Conservation (phyloP, 306 rosid species). For the Fagus sylvatica region DNA sequence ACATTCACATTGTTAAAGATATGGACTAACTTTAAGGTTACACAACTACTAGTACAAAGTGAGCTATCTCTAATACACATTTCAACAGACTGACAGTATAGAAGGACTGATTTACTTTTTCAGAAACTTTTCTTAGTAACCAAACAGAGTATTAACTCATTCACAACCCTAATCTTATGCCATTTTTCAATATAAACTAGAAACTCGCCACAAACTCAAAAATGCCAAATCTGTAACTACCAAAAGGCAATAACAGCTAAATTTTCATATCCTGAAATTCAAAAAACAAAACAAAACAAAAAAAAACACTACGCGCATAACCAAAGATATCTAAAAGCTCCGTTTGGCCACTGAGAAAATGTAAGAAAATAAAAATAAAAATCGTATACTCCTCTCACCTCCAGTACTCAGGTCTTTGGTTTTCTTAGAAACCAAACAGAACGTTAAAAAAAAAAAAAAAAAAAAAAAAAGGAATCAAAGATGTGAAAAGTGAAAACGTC, state of each 20-base stretch:
- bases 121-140: neutral
- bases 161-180: neutral
- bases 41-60: too few relatives aligned
- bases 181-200: neutral
- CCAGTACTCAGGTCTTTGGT: neutral
- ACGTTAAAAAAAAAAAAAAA: neutral
- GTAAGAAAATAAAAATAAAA: neutral
- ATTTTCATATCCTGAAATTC: neutral
- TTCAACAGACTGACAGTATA: neutral
- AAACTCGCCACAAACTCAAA: neutral
- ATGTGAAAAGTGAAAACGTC: neutral
- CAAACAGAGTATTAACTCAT: neutral
- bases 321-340: neutral
- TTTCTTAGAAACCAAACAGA: neutral
- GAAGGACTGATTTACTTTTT: neutral
- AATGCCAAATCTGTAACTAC: neutral
- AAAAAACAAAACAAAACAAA: neutral
- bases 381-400: neutral
- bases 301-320: neutral
- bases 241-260: neutral
- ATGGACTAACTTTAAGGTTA: too few relatives aligned
- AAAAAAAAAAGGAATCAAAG: too few relatives aligned
- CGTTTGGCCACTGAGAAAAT: slow-evolving; percentile 14
- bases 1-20: neutral
- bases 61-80: too few relatives aligned